Percentiles rank a stretch among this genome's conserved stretches.
phyloP scores from a whole-genome alignment of 2,329 filamentous ascomycete species.

The Penicillium thymicola region DNA sequence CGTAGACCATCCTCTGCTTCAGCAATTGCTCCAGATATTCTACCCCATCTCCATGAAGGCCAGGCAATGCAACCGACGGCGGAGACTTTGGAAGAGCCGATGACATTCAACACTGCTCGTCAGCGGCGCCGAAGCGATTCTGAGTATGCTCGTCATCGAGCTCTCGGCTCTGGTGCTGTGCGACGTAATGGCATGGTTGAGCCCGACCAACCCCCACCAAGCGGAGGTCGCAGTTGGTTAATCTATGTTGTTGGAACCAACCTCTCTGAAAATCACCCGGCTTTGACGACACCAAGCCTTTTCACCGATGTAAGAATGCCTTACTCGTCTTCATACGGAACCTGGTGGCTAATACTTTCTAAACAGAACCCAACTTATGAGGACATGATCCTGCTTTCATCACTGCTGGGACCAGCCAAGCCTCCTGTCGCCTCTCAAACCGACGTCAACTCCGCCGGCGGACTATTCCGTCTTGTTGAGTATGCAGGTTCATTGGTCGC shows the following conservation, averaged over 20 bases:
- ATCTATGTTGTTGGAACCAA: conserved; percentile 70
- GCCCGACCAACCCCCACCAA: conserved; percentile 49
- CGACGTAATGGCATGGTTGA: conserved; percentile 64
- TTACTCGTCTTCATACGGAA: neutral
- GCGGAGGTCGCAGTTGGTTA: conserved; percentile 63
- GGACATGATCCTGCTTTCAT: conserved; percentile 68
- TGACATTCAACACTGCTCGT: conserved; percentile 43
- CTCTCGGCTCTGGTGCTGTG: conserved; percentile 60
- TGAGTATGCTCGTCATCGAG: conserved; percentile 53
- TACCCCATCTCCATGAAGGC: conserved; percentile 42
- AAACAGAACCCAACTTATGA: conserved; percentile 62
- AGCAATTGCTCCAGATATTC: conserved; percentile 35
- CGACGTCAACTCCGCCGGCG: conserved; percentile 61
- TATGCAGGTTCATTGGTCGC: conserved; percentile 46
- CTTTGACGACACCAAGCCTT: conserved; percentile 65
- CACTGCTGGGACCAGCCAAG: conserved; percentile 64
- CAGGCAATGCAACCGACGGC: conserved; percentile 34
- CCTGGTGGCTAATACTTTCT: conserved; percentile 11
- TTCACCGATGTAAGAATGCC: conserved; percentile 60
- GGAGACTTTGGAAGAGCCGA: conserved; percentile 44
- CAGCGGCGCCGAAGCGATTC: conserved; percentile 59
- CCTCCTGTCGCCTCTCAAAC: conserved; percentile 64
- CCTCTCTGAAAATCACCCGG: conserved; percentile 67
- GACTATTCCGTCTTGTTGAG: conserved; percentile 54
- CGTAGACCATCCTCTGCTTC: conserved; percentile 49